phyloP scores from a whole-genome alignment of 2,329 filamentous ascomycete species.

The Arachnomyces sp. region DNA sequence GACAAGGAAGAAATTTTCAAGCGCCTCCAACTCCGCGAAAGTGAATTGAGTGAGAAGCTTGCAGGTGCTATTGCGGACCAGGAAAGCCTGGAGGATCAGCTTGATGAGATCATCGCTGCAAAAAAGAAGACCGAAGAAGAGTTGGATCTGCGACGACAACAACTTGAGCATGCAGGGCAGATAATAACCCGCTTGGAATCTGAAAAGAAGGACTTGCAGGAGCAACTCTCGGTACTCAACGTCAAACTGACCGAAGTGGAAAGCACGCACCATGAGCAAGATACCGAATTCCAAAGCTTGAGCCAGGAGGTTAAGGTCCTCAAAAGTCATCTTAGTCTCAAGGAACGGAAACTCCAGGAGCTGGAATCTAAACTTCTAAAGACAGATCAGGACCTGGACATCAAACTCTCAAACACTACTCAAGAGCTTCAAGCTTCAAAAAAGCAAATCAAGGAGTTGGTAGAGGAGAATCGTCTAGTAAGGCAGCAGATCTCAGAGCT shows the following conservation, averaged over 20 bases:
- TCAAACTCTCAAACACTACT: constrained; percentile 67
- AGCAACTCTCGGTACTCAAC: constrained; percentile 62
- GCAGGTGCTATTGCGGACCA: constrained; percentile 88
- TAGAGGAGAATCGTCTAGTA: constrained; percentile 71
- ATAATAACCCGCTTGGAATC: constrained; percentile 79
- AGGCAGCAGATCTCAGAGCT: constrained; percentile 79
- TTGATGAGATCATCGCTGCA: constrained; percentile 78
- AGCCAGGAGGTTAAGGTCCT: constrained; percentile 83
- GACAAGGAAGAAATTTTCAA: constrained; percentile 99
- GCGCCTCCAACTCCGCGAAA: constrained; percentile 83
- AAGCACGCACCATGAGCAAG: constrained; percentile 61
- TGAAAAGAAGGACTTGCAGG: constrained; percentile 69
- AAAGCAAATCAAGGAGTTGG: constrained; percentile 64
- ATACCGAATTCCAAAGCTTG: constrained; percentile 65
- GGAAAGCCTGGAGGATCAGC: constrained; percentile 83
- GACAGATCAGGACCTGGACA: constrained; percentile 77
- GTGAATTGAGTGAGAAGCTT: constrained; percentile 86
- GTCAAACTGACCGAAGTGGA: constrained; percentile 62
- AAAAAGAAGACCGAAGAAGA: constrained; percentile 86
- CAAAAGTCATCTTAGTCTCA: constrained; percentile 77
- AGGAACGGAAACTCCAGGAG: constrained; percentile 83
- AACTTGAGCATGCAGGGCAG: constrained; percentile 83
- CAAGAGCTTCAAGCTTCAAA: constrained; percentile 72
- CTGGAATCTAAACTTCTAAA: constrained; percentile 76
- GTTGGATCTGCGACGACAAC: constrained; percentile 65